Percentiles rank a stretch among this genome's conserved stretches.
These are phyloP conservation scores for Tolypocladium tropicale DNA, from an alignment of 2,329 filamentous ascomycete genomes.

Conservation along the genomic window DNA sequence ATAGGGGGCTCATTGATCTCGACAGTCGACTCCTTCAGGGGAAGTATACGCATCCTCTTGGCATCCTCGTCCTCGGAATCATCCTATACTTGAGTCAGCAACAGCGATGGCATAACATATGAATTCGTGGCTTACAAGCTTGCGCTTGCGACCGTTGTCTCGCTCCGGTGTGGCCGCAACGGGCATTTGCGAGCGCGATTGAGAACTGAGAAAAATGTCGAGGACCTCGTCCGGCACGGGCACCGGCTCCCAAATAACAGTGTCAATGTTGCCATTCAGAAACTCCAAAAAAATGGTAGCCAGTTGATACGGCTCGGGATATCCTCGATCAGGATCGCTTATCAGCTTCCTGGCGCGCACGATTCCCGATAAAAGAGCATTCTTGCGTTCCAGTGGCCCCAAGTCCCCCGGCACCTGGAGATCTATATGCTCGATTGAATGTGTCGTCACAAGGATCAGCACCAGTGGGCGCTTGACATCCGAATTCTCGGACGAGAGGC, in stretches of 20 bases:
- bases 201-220: slow-evolving; percentile 33
- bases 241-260: slow-evolving; percentile 35
- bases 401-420: slow-evolving; percentile 27
- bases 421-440: slow-evolving; percentile 47
- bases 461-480: slow-evolving; percentile 28
- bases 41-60: slow-evolving; percentile 18
- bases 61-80: slow-evolving; percentile 19
- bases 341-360: slow-evolving; percentile 27
- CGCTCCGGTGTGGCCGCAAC: slow-evolving; percentile 6
- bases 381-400: slow-evolving; percentile 34
- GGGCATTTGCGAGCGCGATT: slow-evolving; percentile 20
- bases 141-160: slow-evolving; percentile 33
- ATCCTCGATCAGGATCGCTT: slow-evolving; percentile 26
- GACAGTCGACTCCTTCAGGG: slow-evolving; percentile 8
- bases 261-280: slow-evolving; percentile 25
- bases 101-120: background rate
- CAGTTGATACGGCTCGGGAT: slow-evolving; percentile 32
- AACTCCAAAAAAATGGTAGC: slow-evolving; percentile 37
- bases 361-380: slow-evolving; percentile 28
- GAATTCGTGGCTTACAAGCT: slow-evolving; percentile 28
- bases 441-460: slow-evolving; percentile 36
- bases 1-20: slow-evolving; percentile 19
- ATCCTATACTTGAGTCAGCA: slow-evolving; percentile 14
- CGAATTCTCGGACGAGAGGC: slow-evolving; percentile 1
- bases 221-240: slow-evolving; percentile 37